Evolutionary conservation across 768 basidiomycete species (phyloP).

Genomic region (Pisolithus orientalis): DNA sequence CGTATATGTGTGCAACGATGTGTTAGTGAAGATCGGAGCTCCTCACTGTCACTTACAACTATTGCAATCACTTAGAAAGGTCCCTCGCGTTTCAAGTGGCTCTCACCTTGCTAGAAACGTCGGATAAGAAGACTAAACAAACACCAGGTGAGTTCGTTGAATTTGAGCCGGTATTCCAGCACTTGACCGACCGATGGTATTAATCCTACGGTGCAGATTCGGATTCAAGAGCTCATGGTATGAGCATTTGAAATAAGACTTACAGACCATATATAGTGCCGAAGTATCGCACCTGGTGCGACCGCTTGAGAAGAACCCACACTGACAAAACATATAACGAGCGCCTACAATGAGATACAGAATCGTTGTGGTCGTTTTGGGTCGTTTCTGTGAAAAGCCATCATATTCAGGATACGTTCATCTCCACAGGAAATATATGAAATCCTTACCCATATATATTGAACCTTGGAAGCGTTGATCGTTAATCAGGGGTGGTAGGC

Average conservation of each 20-base stretch:
- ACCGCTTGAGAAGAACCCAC: background rate
- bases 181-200: background rate
- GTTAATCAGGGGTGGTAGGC: background rate
- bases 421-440: too few relatives aligned
- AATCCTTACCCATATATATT: slow-evolving; percentile 1
- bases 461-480: background rate
- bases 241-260: background rate
- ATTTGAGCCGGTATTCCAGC: background rate
- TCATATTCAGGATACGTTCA: background rate
- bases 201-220: background rate
- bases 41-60: background rate
- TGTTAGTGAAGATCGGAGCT: background rate
- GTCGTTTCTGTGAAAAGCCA: background rate
- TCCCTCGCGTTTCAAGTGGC: background rate
- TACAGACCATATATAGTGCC: slow-evolving; percentile 1
- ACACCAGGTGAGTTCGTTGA: background rate
- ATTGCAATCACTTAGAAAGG: background rate
- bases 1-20: background rate
- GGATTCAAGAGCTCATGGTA: background rate
- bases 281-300: slow-evolving; percentile 1
- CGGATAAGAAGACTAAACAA: background rate
- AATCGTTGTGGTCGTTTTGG: background rate
- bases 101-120: background rate
- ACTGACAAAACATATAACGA: background rate
- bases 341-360: slow-evolving; percentile 1